Evolutionary conservation across 441 rosid species (phyloP).

Genomic region (Gossypium trilobum): DNA sequence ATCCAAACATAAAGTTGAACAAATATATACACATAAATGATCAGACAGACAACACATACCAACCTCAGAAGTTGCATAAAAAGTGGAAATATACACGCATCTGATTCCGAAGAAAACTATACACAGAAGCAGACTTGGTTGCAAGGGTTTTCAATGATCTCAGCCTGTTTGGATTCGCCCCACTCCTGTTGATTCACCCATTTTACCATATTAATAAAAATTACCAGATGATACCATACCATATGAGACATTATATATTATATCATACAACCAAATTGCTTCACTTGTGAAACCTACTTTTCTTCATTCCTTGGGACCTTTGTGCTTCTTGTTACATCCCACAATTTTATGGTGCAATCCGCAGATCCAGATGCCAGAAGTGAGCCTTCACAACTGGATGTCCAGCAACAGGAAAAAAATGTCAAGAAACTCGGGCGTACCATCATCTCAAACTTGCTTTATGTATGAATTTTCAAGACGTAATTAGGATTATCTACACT

Average conservation of each 20-base stretch:
- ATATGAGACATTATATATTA: not conserved
- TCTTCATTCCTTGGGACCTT: slow-evolving; percentile 61
- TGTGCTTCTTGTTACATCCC: slow-evolving; percentile 77
- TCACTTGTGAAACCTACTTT: slow-evolving; percentile 37
- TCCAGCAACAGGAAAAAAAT: not conserved
- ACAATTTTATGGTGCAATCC: slow-evolving; percentile 78
- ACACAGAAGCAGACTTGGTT: slow-evolving; percentile 77
- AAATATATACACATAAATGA: not conserved
- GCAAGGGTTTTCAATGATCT: slow-evolving; percentile 76
- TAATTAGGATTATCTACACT: not conserved
- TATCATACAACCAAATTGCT: not conserved
- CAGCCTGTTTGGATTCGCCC: slow-evolving; percentile 50
- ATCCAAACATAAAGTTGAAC: not conserved
- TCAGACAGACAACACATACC: not conserved
- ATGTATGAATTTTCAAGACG: not conserved
- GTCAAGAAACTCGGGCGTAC: not conserved
- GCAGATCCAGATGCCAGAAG: slow-evolving; percentile 97
- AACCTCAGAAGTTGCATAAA: not conserved
- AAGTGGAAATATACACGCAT: not conserved
- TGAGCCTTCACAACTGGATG: slow-evolving; percentile 77
- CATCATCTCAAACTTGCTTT: not conserved
- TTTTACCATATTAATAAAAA: not conserved
- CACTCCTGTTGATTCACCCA: slow-evolving; percentile 40
- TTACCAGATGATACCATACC: not conserved
- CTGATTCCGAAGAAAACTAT: slow-evolving; percentile 8